Evolutionary conservation across 2,329 filamentous ascomycete genomes (phyloP).

Genomic region (Trichoderma oligosporum): DNA sequence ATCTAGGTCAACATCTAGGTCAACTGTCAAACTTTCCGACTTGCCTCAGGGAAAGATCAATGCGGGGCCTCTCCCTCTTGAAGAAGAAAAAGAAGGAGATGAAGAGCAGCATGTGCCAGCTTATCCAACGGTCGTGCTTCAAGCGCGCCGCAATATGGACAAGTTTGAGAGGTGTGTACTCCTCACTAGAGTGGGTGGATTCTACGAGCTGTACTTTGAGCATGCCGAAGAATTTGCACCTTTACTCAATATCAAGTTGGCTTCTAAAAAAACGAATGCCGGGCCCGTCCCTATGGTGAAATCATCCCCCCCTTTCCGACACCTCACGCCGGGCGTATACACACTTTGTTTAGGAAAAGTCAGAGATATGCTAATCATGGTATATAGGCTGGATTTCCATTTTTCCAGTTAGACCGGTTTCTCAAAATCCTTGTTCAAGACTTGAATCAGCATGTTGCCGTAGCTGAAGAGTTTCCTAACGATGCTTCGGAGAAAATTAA

Average conservation of each 20-base stretch:
- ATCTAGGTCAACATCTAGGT: conserved; percentile 51
- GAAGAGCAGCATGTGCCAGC: conserved; percentile 46
- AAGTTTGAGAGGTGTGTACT: conserved; percentile 89
- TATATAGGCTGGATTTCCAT: conserved; percentile 79
- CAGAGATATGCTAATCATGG: neutral
- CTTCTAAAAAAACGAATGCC: conserved; percentile 72
- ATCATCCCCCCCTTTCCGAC: conserved; percentile 13
- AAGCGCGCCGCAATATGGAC: conserved; percentile 83
- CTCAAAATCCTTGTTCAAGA: conserved; percentile 92
- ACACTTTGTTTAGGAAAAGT: neutral
- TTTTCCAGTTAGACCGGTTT: conserved; percentile 87
- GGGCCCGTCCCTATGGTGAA: conserved; percentile 80
- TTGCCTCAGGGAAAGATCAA: conserved; percentile 51
- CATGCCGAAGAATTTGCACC: conserved; percentile 88
- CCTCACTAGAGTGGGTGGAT: conserved; percentile 86
- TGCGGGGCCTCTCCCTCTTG: conserved; percentile 26
- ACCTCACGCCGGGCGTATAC: conserved; percentile 20
- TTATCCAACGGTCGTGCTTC: conserved; percentile 86
- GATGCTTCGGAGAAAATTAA: conserved; percentile 65
- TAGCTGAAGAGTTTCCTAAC: conserved; percentile 88
- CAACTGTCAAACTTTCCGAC: conserved; percentile 52
- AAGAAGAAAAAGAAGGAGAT: too few relatives aligned
- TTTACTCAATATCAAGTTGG: conserved; percentile 81
- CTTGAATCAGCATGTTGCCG: conserved; percentile 82
- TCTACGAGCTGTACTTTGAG: conserved; percentile 97